phyloP scores from a whole-genome alignment of 805 yeast species.

The Wickerhamiella qilinensis region DNA sequence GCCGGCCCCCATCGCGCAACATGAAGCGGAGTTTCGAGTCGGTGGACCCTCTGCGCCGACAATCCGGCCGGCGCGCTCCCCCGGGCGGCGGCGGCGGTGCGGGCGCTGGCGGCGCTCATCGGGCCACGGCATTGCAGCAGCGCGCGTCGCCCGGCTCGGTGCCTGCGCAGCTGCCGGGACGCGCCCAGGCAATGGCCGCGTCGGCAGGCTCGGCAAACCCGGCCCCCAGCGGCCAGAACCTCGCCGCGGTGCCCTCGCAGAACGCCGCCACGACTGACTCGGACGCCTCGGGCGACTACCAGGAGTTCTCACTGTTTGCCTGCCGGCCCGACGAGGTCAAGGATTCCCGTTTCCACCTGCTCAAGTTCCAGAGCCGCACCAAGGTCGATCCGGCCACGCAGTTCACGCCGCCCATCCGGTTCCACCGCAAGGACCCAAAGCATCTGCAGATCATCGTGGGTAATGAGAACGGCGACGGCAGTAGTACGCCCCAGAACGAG shows the following conservation, averaged over 20 bases:
- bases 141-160: slow-evolving; percentile 4
- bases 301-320: slow-evolving; percentile 48
- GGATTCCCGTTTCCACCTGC: slow-evolving; percentile 59
- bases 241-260: slow-evolving; percentile 3
- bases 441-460: slow-evolving; percentile 68
- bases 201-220: neutral
- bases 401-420: slow-evolving; percentile 68
- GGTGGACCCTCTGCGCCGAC: slow-evolving; percentile 13
- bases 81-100: too few species aligned
- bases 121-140: too few species aligned
- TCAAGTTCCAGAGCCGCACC: slow-evolving; percentile 62
- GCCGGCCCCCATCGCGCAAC: too few species aligned
- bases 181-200: neutral
- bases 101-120: too few species aligned
- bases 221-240: slow-evolving; percentile 2
- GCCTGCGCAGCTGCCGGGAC: slow-evolving; percentile 4
- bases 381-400: slow-evolving; percentile 54
- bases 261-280: neutral
- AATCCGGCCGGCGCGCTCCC: slow-evolving; percentile 9
- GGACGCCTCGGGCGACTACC: slow-evolving; percentile 7
- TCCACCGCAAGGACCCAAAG: slow-evolving; percentile 88
- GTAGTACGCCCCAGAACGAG: slow-evolving; percentile 8
- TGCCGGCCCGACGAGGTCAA: slow-evolving; percentile 57
- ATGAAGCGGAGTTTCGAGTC: slow-evolving; percentile 5
- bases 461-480: slow-evolving; percentile 10